Percentiles rank a stretch among this genome's conserved stretches.
Conservation (phyloP, 352 stramenopile species). For the Blastocystis sp. region DNA sequence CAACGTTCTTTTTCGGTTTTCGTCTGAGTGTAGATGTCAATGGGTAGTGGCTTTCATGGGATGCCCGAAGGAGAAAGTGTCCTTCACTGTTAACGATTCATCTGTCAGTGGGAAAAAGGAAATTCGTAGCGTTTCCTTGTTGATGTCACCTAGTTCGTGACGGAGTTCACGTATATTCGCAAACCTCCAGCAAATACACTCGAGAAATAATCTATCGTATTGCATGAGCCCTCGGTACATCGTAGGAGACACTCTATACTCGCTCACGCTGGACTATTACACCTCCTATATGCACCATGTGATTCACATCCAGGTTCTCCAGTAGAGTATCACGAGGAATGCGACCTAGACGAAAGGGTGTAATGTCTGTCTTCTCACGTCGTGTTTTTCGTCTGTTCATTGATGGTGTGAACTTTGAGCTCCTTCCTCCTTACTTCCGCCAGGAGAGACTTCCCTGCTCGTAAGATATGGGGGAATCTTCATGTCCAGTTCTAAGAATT, state of each 20-base stretch:
- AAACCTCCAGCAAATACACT: not conserved
- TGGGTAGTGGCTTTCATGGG: constrained; percentile 26
- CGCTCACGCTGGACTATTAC: constrained; percentile 37
- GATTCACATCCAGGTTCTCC: constrained; percentile 56
- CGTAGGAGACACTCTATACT: not conserved
- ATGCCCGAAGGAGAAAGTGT: not conserved
- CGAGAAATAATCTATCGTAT: not conserved
- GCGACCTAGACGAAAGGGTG: not conserved
- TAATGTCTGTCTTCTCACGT: constrained; percentile 2
- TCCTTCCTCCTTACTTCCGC: constrained; percentile 5
- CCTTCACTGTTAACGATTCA: constrained; percentile 45
- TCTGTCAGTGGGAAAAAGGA: constrained; percentile 40
- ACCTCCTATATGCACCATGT: constrained; percentile 48
- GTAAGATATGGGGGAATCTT: not conserved
- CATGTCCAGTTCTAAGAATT: not conserved
- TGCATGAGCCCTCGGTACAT: not conserved
- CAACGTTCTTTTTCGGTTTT: not conserved
- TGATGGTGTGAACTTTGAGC: constrained; percentile 42
- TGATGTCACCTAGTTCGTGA: not conserved
- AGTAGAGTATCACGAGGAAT: not conserved
- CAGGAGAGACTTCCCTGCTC: not conserved
- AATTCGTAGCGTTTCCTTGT: not conserved
- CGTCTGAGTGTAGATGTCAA: not conserved
- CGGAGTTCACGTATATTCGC: constrained; percentile 16
- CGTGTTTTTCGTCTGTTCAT: constrained; percentile 27